Conservation (phyloP, 1,284 basidiomycete genomes). For the Stygiomarasmius scandens region DNA sequence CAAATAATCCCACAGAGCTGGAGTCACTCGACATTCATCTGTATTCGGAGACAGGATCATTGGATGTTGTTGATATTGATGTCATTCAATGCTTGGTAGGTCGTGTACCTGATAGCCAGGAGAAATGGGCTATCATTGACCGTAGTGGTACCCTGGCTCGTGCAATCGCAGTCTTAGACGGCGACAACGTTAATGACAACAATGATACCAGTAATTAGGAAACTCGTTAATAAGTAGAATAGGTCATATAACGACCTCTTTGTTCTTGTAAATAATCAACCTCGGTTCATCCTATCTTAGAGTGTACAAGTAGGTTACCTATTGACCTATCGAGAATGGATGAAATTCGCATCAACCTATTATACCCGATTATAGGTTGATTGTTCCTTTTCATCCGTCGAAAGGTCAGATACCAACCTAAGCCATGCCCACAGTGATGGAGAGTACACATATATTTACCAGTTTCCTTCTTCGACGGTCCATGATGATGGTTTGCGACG, state of each 20-base stretch:
- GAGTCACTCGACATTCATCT: conserved; percentile 21
- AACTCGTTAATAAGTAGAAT: not conserved
- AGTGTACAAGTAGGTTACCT: not conserved
- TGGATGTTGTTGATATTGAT: conserved; percentile 23
- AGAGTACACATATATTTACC: no score
- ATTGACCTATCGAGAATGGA: not conserved
- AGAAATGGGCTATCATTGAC: conserved; percentile 1
- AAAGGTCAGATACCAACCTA: not conserved
- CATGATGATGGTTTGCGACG: no score
- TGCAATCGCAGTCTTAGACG: not conserved
- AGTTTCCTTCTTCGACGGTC: no score
- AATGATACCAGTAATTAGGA: not conserved
- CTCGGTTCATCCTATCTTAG: not conserved
- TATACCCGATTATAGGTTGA: not conserved
- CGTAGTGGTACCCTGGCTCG: not conserved
- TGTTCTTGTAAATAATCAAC: not conserved
- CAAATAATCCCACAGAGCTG: conserved; percentile 1
- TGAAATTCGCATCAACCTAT: not conserved
- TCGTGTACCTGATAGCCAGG: conserved; percentile 1
- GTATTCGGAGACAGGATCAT: conserved; percentile 15
- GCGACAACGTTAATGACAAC: not conserved
- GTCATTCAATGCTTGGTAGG: conserved; percentile 23
- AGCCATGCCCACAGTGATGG: not conserved
- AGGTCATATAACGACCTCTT: not conserved
- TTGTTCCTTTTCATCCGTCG: not conserved